Conservation (phyloP, 2,329 filamentous ascomycete species). For the Colletotrichum theobromicola region DNA sequence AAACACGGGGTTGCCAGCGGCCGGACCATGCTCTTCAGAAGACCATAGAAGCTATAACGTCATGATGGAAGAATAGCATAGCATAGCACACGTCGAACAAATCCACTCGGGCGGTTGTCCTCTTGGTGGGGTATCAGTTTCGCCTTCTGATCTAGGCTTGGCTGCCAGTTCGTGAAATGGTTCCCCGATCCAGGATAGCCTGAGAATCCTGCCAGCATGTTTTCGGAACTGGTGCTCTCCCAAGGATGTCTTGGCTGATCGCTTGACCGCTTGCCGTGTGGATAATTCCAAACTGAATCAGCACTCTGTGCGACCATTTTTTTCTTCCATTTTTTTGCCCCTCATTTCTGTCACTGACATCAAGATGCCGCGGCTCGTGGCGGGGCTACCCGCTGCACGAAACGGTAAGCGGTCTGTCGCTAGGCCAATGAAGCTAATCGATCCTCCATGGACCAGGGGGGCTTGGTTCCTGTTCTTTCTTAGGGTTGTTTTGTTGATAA, state of each 20-base stretch:
- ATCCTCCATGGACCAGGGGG: not conserved
- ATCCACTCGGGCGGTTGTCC: not conserved
- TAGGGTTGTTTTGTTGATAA: not conserved
- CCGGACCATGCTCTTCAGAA: not conserved
- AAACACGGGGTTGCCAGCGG: not conserved
- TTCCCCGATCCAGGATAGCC: slow-evolving; percentile 4
- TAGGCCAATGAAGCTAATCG: not conserved
- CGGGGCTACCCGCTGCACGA: not conserved
- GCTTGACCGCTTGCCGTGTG: not conserved
- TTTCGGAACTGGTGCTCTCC: not conserved
- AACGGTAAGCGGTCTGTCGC: not conserved
- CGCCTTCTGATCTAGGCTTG: not conserved
- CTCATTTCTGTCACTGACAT: slow-evolving; percentile 5
- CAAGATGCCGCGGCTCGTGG: slow-evolving; percentile 13
- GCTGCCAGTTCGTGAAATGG: not conserved
- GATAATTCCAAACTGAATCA: not conserved
- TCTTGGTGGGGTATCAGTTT: not conserved
- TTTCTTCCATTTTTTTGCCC: slow-evolving; percentile 1
- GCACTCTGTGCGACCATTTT: not conserved
- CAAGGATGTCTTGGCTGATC: not conserved
- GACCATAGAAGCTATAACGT: slow-evolving; percentile 8
- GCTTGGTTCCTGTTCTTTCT: not conserved
- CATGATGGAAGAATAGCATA: slow-evolving; percentile 10
- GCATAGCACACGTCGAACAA: not conserved
- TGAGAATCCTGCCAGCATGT: not conserved